phyloP scores from a whole-genome alignment of 371 early-diverging fungal species.

The Antonospora locustae region DNA sequence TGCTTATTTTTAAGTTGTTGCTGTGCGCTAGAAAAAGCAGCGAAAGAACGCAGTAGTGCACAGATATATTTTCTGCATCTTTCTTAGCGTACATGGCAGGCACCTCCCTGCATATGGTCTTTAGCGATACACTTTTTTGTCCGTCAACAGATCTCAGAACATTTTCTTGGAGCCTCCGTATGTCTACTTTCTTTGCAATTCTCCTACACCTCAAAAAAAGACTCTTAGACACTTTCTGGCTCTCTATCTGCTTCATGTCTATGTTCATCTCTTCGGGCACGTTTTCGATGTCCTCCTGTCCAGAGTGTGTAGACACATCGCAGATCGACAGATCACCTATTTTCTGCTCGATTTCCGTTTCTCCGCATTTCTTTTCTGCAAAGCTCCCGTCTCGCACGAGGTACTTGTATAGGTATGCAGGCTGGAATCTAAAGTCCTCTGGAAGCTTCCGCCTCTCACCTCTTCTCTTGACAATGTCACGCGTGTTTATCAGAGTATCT shows the following conservation, averaged over 20 bases:
- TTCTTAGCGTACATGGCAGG: slow-evolving; percentile 20
- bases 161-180: slow-evolving; percentile 36
- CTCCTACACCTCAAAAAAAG: slow-evolving; percentile 13
- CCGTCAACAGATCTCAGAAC: slow-evolving; percentile 1
- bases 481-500: slow-evolving; percentile 23
- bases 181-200: slow-evolving; percentile 43
- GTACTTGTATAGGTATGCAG: slow-evolving; percentile 46
- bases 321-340: background rate
- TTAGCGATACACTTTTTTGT: background rate
- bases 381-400: slow-evolving; percentile 32
- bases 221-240: background rate
- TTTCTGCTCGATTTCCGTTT: background rate
- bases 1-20: no score
- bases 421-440: slow-evolving; percentile 35
- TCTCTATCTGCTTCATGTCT: background rate
- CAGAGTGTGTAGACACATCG: slow-evolving; percentile 19
- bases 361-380: background rate
- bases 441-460: slow-evolving; percentile 40
- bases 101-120: slow-evolving; percentile 13
- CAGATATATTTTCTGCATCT: slow-evolving; percentile 49
- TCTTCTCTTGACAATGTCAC: slow-evolving; percentile 45
- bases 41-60: slow-evolving; percentile 51
- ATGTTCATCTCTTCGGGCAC: background rate
- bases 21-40: slow-evolving; percentile 54
- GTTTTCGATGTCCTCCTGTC: slow-evolving; percentile 1